These are phyloP conservation scores for Areca catechu DNA, from an alignment of 176 grass and related monocot genomes.

Conservation along the genomic window DNA sequence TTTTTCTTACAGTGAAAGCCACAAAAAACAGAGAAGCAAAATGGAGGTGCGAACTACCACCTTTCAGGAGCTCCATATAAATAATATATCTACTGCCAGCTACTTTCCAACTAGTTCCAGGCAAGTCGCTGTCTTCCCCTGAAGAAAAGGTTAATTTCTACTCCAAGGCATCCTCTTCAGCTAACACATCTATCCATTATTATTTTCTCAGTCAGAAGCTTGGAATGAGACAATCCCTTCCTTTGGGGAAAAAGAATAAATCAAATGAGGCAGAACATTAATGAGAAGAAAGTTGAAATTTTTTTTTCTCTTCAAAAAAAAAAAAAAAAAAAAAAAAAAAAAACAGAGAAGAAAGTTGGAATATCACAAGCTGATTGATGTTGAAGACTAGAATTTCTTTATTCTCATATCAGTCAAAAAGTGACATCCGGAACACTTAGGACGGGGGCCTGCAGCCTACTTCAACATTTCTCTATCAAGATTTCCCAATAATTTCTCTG, in stretches of 20 bases:
- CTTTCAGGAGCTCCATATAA: constrained; percentile 24
- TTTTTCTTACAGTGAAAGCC: no score
- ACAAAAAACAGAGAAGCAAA: constrained; percentile 17
- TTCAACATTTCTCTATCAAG: neutral
- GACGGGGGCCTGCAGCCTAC: constrained; percentile 5
- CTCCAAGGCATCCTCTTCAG: constrained; percentile 30
- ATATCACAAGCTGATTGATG: neutral
- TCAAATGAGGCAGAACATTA: neutral
- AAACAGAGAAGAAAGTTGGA: neutral
- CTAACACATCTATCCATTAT: constrained; percentile 24
- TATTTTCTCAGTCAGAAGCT: neutral
- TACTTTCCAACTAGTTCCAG: constrained; percentile 20
- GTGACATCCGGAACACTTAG: constrained; percentile 1
- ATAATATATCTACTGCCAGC: constrained; percentile 26
- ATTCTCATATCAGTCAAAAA: constrained; percentile 7
- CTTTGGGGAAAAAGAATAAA: neutral
- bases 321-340: no score
- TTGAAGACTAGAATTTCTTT: neutral
- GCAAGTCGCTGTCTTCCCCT: constrained; percentile 32
- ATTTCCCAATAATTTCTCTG: neutral
- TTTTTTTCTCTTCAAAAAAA: neutral
- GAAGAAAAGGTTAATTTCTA: constrained; percentile 45
- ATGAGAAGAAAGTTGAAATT: neutral
- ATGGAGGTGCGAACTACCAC: constrained; percentile 19
- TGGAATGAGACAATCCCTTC: neutral